Evolutionary conservation across 2,329 filamentous ascomycete genomes (phyloP), one percentile per base, ranked within the genome.

Genomic region (Hysterium pulicare): DNA sequence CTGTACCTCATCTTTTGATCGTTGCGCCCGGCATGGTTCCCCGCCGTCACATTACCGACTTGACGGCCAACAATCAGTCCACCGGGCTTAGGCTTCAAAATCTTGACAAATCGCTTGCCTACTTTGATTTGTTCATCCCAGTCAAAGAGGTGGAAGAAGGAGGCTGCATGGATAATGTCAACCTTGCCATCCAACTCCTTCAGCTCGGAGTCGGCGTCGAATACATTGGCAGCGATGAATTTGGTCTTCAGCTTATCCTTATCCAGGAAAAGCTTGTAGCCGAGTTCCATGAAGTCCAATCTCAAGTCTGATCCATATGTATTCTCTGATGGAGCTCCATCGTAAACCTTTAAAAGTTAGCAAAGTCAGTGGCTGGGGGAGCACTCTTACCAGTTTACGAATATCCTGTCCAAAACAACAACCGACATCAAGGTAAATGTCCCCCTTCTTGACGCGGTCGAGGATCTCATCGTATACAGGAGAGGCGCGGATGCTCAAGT

Each of bases 211-310:
- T 58, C 45, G 5, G 49, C 23, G 26, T 62, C 55, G 24, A 66
- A 57, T 24, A 80, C 61, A 46, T 81, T 74, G 16, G 75, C 78
- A 3, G 71, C 57, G 30, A 82, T 67, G 50, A 82, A 81, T 2
- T 64, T 68, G 1, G 71, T 71, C 23, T 68, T 70, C 9, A 81
- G 57, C 17, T 46, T 68, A 3, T 62, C 49, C 33, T 54, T 55
- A 50, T 69, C 66, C 4, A 53, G 48, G 43, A 69, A 69, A 23
- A 68, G 44, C 10, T 64, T 56, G 42, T 64, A 81, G 16, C 80
- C 79, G 15, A 78, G 64, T 15, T 79, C 70, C 49, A 81, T 70
- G 50, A 83, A 78, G 2, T 54, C 46, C 7, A 49, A 42, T 34
- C 58, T 52, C 21, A 74, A 46, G 45, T 75, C 72, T 5, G 62